phyloP scores from a whole-genome alignment of 148 eudicot species.

The Fagopyrum esculentum region DNA sequence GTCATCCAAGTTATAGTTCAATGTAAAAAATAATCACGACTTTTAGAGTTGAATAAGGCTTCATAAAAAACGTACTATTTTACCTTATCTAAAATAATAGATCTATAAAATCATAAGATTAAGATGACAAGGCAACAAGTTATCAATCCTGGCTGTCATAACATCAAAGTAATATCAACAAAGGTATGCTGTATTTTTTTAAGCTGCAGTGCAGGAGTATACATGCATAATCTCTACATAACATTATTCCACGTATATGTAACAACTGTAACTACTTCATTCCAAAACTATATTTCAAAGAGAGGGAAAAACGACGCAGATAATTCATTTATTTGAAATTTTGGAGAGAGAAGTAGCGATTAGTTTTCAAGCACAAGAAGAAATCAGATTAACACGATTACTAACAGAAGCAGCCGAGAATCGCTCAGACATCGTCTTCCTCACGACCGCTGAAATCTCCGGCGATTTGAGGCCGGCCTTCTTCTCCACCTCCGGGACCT shows the following conservation, averaged over 20 bases:
- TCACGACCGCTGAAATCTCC: not conserved
- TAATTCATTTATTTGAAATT: not conserved
- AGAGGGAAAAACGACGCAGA: not conserved
- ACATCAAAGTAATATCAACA: not conserved
- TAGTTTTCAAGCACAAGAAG: not conserved
- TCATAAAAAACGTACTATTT: too few relatives aligned
- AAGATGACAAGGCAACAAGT: not conserved
- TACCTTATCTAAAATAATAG: not conserved
- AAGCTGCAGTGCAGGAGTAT: not conserved
- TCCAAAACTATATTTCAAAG: not conserved
- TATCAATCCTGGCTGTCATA: not conserved
- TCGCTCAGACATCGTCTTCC: slow-evolving; percentile 10
- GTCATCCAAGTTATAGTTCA: not conserved
- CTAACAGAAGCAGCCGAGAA: slow-evolving; percentile 5
- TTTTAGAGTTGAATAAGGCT: too few relatives aligned
- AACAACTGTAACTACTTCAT: not conserved
- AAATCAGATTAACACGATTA: not conserved
- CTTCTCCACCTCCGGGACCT: slow-evolving; percentile 6
- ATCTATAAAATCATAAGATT: not conserved
- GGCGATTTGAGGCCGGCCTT: slow-evolving; percentile 2
- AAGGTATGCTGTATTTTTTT: not conserved
- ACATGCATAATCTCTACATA: not conserved
- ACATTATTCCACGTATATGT: not conserved
- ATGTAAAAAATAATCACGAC: not conserved
- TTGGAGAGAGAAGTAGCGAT: not conserved